Evolutionary conservation across 2,329 filamentous ascomycete species (phyloP).

Genomic region (Botrytis byssoidea): DNA sequence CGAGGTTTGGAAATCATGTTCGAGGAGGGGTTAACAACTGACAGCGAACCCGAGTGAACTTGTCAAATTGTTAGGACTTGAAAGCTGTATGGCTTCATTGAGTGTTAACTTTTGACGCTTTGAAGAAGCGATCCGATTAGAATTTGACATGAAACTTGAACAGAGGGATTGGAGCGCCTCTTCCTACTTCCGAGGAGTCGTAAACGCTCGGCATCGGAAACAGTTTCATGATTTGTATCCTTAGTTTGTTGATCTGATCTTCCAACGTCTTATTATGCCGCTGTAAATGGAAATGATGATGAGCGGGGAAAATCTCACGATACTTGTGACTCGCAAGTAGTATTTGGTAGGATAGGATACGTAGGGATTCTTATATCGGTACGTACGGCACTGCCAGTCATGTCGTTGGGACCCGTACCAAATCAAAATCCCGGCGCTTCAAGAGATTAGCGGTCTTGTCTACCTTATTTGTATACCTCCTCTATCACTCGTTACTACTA

Average conservation of each 20-base stretch:
- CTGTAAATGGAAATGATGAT: neutral
- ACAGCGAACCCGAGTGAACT: neutral
- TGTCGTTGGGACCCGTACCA: neutral
- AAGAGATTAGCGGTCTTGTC: conserved; percentile 4
- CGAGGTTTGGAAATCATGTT: neutral
- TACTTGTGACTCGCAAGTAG: neutral
- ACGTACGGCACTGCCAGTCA: neutral
- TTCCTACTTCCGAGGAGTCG: neutral
- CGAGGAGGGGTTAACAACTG: neutral
- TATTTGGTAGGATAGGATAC: neutral
- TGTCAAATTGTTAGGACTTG: neutral
- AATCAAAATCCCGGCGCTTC: conserved; percentile 7
- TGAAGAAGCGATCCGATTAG: neutral
- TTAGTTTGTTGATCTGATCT: conserved; percentile 12
- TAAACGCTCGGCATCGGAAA: neutral
- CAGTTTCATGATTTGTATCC: conserved; percentile 1
- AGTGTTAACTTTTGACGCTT: neutral
- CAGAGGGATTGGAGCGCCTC: neutral
- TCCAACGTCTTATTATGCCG: neutral
- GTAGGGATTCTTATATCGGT: conserved; percentile 4
- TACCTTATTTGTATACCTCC: neutral
- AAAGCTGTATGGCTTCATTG: neutral
- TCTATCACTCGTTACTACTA: neutral
- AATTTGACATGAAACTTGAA: neutral
- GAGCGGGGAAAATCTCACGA: conserved; percentile 16